These are phyloP conservation scores for Pisolithus thermaeus DNA, from an alignment of 1,284 basidiomycete genomes.

Conservation along the genomic window DNA sequence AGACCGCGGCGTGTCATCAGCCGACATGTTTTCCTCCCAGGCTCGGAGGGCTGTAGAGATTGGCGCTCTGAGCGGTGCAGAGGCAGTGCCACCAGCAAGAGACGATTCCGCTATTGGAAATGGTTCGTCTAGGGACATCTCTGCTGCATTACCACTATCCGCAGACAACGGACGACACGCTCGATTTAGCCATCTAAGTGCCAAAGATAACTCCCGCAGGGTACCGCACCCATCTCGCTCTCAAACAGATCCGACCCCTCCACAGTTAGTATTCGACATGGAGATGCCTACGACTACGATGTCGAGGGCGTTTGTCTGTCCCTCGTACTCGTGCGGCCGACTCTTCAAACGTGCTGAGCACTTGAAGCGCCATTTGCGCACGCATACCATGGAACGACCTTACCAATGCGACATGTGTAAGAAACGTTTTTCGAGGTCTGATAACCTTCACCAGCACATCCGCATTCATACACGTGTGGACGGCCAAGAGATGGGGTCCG, in stretches of 20 bases:
- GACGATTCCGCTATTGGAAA: conserved; percentile 9
- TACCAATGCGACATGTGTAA: conserved; percentile 68
- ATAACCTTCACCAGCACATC: conserved; percentile 80
- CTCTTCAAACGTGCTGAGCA: conserved; percentile 89
- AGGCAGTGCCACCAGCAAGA: conserved; percentile 2
- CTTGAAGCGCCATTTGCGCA: conserved; percentile 79
- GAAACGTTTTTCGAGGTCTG: conserved; percentile 79
- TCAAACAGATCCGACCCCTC: conserved; percentile 12
- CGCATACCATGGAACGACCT: conserved; percentile 86
- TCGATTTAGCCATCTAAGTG: conserved; percentile 16
- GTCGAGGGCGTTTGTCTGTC: conserved; percentile 72
- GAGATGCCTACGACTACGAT: conserved; percentile 18
- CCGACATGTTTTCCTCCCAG: conserved; percentile 60
- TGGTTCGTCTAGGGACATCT: conserved; percentile 16
- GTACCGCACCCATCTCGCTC: conserved; percentile 16
- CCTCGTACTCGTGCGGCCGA: conserved; percentile 72
- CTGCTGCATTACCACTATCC: conserved; percentile 16
- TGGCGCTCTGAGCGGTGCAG: neutral
- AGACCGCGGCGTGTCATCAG: conserved; percentile 39
- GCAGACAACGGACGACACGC: conserved; percentile 14
- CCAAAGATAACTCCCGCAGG: conserved; percentile 16
- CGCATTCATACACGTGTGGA: conserved; percentile 63
- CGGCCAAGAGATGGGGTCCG: conserved; percentile 22
- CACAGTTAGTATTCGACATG: conserved; percentile 20
- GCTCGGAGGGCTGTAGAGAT: conserved; percentile 22